These are phyloP conservation scores for Dioscorea zingiberensis DNA, from an alignment of 106 monocot species.

Conservation along the genomic window DNA sequence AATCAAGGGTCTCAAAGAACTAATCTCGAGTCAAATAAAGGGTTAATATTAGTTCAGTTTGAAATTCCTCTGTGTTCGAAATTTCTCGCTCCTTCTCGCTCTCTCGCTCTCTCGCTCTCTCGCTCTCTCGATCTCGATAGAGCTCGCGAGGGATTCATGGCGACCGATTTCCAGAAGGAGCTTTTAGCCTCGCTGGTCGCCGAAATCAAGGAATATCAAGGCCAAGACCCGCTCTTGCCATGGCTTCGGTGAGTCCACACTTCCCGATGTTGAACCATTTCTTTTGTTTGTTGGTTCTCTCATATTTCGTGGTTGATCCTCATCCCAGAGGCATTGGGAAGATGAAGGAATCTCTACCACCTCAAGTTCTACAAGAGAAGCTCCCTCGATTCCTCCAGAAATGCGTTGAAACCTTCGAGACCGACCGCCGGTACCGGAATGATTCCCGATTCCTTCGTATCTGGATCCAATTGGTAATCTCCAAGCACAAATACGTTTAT, in stretches of 20 bases:
- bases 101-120: neutral
- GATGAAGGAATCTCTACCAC: constrained; percentile 44
- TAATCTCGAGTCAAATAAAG: neutral
- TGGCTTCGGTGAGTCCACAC: constrained; percentile 57
- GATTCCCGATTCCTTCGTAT: constrained; percentile 74
- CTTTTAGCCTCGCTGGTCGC: constrained; percentile 66
- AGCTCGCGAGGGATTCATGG: constrained; percentile 8
- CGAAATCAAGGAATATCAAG: constrained; percentile 69
- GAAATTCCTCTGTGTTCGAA: neutral
- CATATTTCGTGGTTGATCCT: neutral
- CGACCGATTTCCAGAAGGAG: constrained; percentile 28
- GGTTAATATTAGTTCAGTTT: neutral
- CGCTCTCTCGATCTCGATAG: neutral
- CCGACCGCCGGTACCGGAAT: constrained; percentile 60
- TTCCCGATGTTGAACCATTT: neutral
- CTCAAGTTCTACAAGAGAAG: constrained; percentile 48
- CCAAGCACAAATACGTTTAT: too few species aligned
- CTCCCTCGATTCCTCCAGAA: constrained; percentile 98
- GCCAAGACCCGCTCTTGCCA: constrained; percentile 80
- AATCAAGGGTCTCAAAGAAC: neutral
- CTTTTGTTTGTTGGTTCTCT: neutral
- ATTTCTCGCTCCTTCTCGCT: constrained; percentile 3
- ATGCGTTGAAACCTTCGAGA: constrained; percentile 76
- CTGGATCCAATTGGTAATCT: constrained; percentile 83
- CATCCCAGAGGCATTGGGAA: constrained; percentile 59